phyloP scores from a whole-genome alignment of 1,284 basidiomycete species.

The Cystobasidium slooffiae region DNA sequence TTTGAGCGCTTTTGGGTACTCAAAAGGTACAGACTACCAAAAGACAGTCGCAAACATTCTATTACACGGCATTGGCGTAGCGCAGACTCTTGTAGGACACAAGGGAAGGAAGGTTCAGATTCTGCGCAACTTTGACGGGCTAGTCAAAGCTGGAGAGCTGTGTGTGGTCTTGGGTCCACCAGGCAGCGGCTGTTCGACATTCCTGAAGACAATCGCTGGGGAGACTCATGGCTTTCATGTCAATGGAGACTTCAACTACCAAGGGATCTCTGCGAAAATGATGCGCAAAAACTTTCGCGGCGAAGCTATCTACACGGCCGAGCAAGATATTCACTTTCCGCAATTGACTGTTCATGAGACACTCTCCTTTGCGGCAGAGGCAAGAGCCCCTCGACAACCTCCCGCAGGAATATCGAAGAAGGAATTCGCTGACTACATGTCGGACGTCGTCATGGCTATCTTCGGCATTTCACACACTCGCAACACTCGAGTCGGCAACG shows the following conservation, averaged over 20 bases:
- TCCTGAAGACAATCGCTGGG: conserved; percentile 74
- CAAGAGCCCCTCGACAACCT: too few relatives aligned
- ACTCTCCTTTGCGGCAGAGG: too few relatives aligned
- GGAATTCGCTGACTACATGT: conserved; percentile 59
- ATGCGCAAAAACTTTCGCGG: conserved; percentile 37
- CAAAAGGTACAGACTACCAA: too few relatives aligned
- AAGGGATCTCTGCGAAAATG: conserved; percentile 51
- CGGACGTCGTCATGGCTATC: conserved; percentile 67
- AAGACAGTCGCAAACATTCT: too few relatives aligned
- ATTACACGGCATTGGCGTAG: too few relatives aligned
- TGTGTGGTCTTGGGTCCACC: conserved; percentile 74
- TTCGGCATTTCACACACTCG: conserved; percentile 76
- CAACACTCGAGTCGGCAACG: conserved; percentile 78
- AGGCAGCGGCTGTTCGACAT: conserved; percentile 73
- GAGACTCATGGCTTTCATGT: conserved; percentile 67
- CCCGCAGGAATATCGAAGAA: conserved; percentile 13
- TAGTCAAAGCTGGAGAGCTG: conserved; percentile 61
- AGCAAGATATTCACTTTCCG: conserved; percentile 74
- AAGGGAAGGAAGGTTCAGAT: too few relatives aligned
- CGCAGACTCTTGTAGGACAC: too few relatives aligned
- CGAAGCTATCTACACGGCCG: conserved; percentile 48
- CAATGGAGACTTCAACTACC: conserved; percentile 69
- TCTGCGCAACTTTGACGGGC: conserved; percentile 62
- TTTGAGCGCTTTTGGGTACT: too few relatives aligned
- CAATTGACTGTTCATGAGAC: conserved; percentile 66